Evolutionary conservation across 768 basidiomycete species (phyloP), one percentile per base, ranked within the genome.

Genomic region (Chlorophyllum brunneum): DNA sequence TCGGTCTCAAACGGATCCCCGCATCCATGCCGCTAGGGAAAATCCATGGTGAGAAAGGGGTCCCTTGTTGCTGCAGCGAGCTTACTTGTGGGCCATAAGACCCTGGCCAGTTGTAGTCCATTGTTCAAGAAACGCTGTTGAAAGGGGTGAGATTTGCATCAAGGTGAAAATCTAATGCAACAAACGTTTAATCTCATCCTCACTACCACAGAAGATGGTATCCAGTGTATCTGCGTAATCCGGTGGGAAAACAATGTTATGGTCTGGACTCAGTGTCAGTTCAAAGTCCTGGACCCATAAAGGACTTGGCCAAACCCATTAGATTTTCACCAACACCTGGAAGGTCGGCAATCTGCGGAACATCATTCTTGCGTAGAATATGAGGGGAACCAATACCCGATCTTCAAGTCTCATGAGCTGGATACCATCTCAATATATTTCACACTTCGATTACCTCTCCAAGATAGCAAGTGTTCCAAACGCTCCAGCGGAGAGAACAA

Each of bases 301-400:
- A 36, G 13, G 20, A 10, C 30, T 13, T 33, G 20, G 13, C 47
- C 61, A 37, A 46, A 77, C 81, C 82, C 57, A 76, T 72, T 45
- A 79, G 82, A 56, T 88, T 79, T 61, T 86, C 83, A 8, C 90
- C 89, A 0, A 94, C 89, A 13, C 84, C 85, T 1, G 87, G 86
- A 10, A 91, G 76, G 48, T 88, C 80, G 10, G 86, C 73, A 23
- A 80, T 44, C 52, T 73, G 70, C 5, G 66, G 58, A 26, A 92
- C 76, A 9, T 70, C 72, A 48, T 77, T 67, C 29, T 66, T 67
- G 34, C 75, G 59, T 34, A 90, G 68, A 34, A 84, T 57, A 0
- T 66, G 61, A 2, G 62, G 58, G 0, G 77, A 72, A 2, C 90
- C 90, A 49, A 94, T 85, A 5, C 90, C 61, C 0, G 58, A 76